Base-by-base conservation (phyloP, 192 early-diverging fungal genomes). In the Kappamyces sp. region DNA sequence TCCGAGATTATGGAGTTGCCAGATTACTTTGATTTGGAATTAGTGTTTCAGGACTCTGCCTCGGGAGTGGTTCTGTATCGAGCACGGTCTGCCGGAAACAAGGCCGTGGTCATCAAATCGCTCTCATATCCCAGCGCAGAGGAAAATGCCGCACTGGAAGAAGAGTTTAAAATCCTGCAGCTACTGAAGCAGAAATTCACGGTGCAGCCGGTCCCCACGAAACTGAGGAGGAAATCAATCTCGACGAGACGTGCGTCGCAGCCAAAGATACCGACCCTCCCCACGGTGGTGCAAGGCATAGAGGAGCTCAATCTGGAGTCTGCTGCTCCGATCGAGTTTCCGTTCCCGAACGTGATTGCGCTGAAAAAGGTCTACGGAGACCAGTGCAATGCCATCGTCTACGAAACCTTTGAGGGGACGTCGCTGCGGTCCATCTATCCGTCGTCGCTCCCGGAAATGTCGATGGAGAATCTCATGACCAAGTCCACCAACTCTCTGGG, bases 351-450 rank as follows among this genome's bases (percentile, higher is more conserved):
- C 13, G 10, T 40, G 15, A 6, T 53, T 4, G 51, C 51, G 12
- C 38, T 53, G 41, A 40, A 53, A 53, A 53, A 53, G 41, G 41
- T 53, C 38, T 53, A 53, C 51, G 51, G 41, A 32, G 51, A 53
- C 12, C 38, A 40, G 13, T 53, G 51, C 4, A 12, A 40, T 36
- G 51, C 51, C 38, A 53, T 40, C 13, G 51, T 53, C 8, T 53
- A 53, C 23, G 51, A 53, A 53, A 40, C 38, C 31, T 53, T 53
- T 33, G 41, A 40, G 12, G 51, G 41, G n/a, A 13, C 31, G 13
- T 1, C 51, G 23, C 51, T 53, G 3, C 9, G 51, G 15, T 23
- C 23, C 23, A 23, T 23, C 23, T 23, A 23, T 23, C 23, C 23
- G 0, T 23, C 23, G 23, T 23, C 23, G 23, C 23, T 23, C 23